A percentile compares a stretch with the other conserved stretches of the same genome.
phyloP scores from a whole-genome alignment of 2,329 filamentous ascomycete species.

The Akanthomyces uredinophilus region DNA sequence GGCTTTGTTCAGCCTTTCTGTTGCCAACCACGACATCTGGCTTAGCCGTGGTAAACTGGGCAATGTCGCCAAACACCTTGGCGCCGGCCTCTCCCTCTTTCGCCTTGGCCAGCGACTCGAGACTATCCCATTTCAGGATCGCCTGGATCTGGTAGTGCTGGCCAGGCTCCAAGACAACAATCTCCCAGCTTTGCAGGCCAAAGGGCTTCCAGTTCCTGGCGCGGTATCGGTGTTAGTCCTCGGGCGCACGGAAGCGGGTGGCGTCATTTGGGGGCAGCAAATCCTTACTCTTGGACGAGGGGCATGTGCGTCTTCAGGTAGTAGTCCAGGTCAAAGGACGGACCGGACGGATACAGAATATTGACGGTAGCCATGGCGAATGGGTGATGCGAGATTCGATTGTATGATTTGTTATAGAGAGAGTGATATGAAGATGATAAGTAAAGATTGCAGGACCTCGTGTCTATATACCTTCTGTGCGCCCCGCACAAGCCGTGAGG shows the following conservation, averaged over 20 bases:
- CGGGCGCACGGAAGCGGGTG: background rate
- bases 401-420: background rate
- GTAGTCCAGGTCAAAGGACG: constrained; percentile 44
- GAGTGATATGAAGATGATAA: background rate
- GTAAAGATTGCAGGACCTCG: background rate
- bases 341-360: constrained; percentile 37
- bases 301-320: constrained; percentile 44
- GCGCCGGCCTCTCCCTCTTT: background rate
- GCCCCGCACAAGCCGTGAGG: background rate
- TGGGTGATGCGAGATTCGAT: background rate
- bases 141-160: constrained; percentile 16
- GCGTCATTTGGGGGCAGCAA: background rate
- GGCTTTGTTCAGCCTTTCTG: background rate
- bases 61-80: constrained; percentile 14
- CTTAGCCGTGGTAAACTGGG: constrained; percentile 14
- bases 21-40: constrained; percentile 5
- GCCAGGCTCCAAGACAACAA: constrained; percentile 1
- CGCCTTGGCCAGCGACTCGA: background rate
- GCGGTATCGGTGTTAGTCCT: background rate
- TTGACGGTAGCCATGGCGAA: constrained; percentile 18
- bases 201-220: constrained; percentile 10
- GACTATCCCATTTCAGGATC: constrained; percentile 7
- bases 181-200: constrained; percentile 21
- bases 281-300: constrained; percentile 28
- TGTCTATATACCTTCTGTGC: background rate